Base-by-base conservation (phyloP, 2,329 filamentous ascomycete genomes). In the Hymenoscyphus infarciens region DNA sequence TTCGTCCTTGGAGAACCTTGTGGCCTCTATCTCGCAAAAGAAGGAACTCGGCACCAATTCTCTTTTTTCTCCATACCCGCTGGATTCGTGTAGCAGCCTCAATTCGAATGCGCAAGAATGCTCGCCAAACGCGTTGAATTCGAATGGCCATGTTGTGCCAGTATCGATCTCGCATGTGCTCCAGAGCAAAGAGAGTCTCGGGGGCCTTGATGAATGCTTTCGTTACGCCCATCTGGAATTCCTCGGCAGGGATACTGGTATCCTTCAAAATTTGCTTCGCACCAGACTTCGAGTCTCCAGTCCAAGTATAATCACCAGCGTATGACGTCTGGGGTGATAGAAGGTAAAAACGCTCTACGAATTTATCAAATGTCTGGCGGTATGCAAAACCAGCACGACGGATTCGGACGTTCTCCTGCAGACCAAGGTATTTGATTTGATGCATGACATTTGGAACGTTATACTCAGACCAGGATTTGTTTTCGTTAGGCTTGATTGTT, bases 91-190 rank as follows among this genome's bases (percentile, higher is more conserved):
- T 97, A 6, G 95, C 95, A 63, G 91, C 95, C 77, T 99, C 95
- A 29, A 87, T 89, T 54, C 95, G 87, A 77, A 98, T 98, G 5
- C 94, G 88, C 49, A 98, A 83, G 73, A 97, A 98, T 59, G 96
- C 96, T 71, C 95, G 86, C 95, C 95, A 99, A 73, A 96, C 95
- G 69, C 95, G 86, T 78, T 99, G 95, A 64, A 99, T 98, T 63
- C 95, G 87, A 64, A 94, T 96, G 3, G 95, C 95, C 95, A 99
- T 98, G 78, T 98, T 99, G 77, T 98, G 94, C 94, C 94, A 98
- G 77, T 98, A 99, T 62, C 91, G 84, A 75, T 99, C 95, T 74
- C 95, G 87, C 94, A 99, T 98, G 63, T 96, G 93, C 77, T 99
- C 95, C 11, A 99, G 81, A 2, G 95, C 95, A 73, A 99, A 99